Percentiles rank a stretch among this genome's conserved stretches.
Conservation (phyloP, 805 yeast species). For the Yarrowia sp. region DNA sequence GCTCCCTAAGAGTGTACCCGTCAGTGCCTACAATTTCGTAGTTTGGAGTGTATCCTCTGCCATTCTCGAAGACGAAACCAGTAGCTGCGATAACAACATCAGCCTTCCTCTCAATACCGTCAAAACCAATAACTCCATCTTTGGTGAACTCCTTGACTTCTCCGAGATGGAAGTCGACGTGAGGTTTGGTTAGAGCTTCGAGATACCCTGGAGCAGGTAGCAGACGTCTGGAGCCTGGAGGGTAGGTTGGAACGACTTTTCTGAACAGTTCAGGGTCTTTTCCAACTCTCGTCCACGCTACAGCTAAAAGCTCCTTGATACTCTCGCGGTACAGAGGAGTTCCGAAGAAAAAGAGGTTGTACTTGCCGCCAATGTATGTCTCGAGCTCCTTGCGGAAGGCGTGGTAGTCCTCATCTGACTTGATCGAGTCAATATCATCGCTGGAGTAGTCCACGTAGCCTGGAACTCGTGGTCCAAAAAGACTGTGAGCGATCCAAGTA, state of each 20-base stretch:
- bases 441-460: conserved; percentile 29
- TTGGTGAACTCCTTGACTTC: conserved; percentile 30
- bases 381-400: conserved; percentile 34
- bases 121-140: conserved; percentile 29
- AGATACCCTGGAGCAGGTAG: conserved; percentile 30
- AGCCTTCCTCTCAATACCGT: conserved; percentile 19
- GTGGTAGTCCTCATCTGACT: conserved; percentile 29
- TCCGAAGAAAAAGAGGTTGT: conserved; percentile 25
- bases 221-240: conserved; percentile 30
- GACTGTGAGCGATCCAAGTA: conserved; percentile 31
- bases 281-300: conserved; percentile 28
- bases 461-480: conserved; percentile 31
- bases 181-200: conserved; percentile 28
- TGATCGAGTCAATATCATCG: conserved; percentile 26
- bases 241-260: conserved; percentile 29
- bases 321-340: conserved; percentile 12
- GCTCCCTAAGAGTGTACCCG: conserved; percentile 5
- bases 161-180: conserved; percentile 28
- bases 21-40: conserved; percentile 4
- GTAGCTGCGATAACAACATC: conserved; percentile 27
- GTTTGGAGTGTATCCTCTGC: conserved; percentile 4
- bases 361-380: conserved; percentile 14
- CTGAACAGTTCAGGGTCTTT: conserved; percentile 28
- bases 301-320: conserved; percentile 27
- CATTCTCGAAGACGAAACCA: conserved; percentile 11